Percentiles rank a stretch among this genome's conserved stretches.
Conservation (phyloP, 2,329 filamentous ascomycete species). For the Gliomastix tumulicola region DNA sequence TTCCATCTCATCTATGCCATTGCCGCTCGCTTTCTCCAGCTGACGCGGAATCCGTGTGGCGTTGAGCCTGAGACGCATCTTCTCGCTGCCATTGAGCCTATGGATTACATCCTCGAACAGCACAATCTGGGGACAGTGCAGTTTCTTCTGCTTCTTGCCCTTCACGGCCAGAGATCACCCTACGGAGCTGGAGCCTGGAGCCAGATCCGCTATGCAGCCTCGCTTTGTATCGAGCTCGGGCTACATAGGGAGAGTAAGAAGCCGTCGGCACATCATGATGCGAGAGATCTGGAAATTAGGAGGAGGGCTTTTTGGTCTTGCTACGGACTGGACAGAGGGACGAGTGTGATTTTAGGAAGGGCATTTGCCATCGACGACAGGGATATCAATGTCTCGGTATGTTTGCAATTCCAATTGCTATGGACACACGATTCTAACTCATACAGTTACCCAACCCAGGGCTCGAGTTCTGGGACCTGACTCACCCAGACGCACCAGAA, state of each 20-base stretch:
- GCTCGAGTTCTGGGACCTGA: constrained; percentile 12
- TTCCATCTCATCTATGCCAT: constrained; percentile 17
- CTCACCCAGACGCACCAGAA: constrained; percentile 3
- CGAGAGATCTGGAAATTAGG: constrained; percentile 15
- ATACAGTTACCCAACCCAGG: constrained; percentile 13
- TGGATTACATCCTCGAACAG: constrained; percentile 22
- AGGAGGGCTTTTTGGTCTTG: constrained; percentile 23
- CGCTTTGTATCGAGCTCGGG: constrained; percentile 21
- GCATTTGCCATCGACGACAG: constrained; percentile 24
- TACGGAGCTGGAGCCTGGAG: constrained; percentile 25
- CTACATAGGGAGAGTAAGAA: constrained; percentile 14
- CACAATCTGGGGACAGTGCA: constrained; percentile 22
- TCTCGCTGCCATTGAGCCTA: constrained; percentile 17
- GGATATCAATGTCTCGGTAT: constrained; percentile 20
- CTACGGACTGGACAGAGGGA: constrained; percentile 24
- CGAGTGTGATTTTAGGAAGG: constrained; percentile 21
- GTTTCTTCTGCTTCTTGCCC: constrained; percentile 20
- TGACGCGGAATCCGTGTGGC: constrained; percentile 13
- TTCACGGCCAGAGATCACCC: constrained; percentile 23
- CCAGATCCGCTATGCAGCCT: constrained; percentile 19
- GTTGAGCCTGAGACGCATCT: constrained; percentile 19
- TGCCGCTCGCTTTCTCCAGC: constrained; percentile 14
- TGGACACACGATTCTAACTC: neutral
- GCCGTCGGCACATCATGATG: constrained; percentile 1
- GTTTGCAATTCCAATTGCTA: neutral